phyloP scores from a whole-genome alignment of 768 basidiomycete genomes.

The Tylopilus plumbeoviolaceoides region DNA sequence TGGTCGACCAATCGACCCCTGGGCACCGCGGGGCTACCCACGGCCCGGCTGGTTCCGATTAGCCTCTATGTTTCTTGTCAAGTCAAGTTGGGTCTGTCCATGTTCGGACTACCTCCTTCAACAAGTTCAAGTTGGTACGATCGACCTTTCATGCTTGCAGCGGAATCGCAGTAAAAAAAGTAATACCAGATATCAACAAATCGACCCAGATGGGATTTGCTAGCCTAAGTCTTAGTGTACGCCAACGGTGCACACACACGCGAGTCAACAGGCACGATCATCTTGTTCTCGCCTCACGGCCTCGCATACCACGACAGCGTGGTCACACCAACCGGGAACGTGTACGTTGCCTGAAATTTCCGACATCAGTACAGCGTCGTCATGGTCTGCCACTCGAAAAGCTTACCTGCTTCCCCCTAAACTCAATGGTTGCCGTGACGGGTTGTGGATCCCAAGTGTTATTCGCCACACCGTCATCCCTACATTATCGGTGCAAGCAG shows the following conservation, averaged over 20 bases:
- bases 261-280: not conserved
- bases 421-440: conserved; percentile 57
- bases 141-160: too few relatives aligned
- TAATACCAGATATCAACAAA: too few relatives aligned
- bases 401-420: conserved; percentile 55
- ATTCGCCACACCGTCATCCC: conserved; percentile 46
- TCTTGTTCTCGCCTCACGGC: conserved; percentile 4
- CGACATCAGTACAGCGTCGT: not conserved
- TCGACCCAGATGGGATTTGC: too few relatives aligned
- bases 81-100: not conserved
- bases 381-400: not conserved
- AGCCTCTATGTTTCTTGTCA: too few relatives aligned
- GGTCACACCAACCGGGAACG: conserved; percentile 74
- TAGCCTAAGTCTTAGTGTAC: too few relatives aligned
- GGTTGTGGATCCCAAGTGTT: conserved; percentile 52
- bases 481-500: not conserved
- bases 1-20: too few relatives aligned
- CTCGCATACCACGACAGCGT: conserved; percentile 49
- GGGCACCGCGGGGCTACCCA: too few relatives aligned
- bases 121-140: too few relatives aligned
- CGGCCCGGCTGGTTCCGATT: too few relatives aligned
- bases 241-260: not conserved
- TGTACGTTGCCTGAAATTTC: conserved; percentile 52
- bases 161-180: too few relatives aligned
- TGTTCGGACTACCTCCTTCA: too few relatives aligned